Evolutionary conservation across 139 green algal genomes (phyloP).

Genomic region (Limnomonas spitsbergensis): DNA sequence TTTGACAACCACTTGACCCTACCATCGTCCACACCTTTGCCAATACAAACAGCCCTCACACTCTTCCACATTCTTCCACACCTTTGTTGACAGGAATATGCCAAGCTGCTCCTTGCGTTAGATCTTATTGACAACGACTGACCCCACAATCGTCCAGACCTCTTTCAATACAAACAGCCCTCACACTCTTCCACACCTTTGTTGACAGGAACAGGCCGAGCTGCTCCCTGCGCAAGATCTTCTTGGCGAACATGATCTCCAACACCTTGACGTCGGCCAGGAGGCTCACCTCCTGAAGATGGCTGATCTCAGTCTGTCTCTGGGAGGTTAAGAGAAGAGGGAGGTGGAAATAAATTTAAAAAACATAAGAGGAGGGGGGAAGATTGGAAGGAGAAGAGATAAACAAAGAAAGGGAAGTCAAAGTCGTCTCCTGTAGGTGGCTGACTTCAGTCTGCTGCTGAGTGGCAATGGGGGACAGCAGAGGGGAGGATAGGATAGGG

Average conservation of each 20-base stretch:
- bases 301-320: background rate
- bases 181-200: conserved; percentile 6
- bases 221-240: conserved; percentile 1
- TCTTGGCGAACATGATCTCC: conserved; percentile 17
- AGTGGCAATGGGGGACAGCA: background rate
- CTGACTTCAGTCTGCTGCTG: background rate
- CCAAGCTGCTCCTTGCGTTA: background rate
- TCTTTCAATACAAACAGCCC: too few species aligned
- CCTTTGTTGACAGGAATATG: background rate
- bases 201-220: conserved; percentile 1
- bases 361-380: background rate
- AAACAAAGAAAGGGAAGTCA: background rate
- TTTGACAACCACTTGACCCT: too few species aligned
- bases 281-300: conserved; percentile 13
- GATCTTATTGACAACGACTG: background rate
- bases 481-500: too few species aligned
- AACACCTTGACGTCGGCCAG: conserved; percentile 6
- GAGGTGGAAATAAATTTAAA: background rate
- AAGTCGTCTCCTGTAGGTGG: background rate
- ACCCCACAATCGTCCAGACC: background rate
- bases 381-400: background rate
- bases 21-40: too few species aligned
- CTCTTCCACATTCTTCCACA: background rate
- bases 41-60: too few species aligned
- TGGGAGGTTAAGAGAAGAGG: too few species aligned